Percentiles rank a stretch among this genome's conserved stretches.
Evolutionary conservation across 768 basidiomycete genomes (phyloP).

Genomic region (Rhizopogon vesiculosus): DNA sequence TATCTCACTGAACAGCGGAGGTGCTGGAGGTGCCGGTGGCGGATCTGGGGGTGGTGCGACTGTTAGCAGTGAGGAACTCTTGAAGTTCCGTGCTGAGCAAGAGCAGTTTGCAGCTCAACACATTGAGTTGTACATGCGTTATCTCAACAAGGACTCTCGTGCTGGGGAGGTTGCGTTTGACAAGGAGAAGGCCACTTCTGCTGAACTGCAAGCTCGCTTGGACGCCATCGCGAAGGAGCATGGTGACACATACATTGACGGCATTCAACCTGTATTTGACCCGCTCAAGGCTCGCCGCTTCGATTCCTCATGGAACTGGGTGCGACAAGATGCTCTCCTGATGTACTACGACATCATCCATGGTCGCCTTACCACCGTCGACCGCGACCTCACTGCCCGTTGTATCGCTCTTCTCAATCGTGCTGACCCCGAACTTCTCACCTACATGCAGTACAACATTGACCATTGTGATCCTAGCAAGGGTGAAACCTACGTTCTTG

Average conservation of each 20-base stretch:
- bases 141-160: constrained; percentile 90
- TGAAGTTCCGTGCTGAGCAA: constrained; percentile 94
- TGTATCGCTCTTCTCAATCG: constrained; percentile 98
- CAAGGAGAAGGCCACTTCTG: constrained; percentile 70
- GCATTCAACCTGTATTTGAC: constrained; percentile 93
- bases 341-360: constrained; percentile 99
- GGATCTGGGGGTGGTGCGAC: constrained; percentile 69
- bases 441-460: constrained; percentile 96
- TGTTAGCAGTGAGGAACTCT: constrained; percentile 97
- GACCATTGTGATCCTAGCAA: constrained; percentile 73
- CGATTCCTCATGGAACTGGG: constrained; percentile 99
- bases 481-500: constrained; percentile 92
- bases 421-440: constrained; percentile 86
- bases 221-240: constrained; percentile 90
- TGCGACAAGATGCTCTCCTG: constrained; percentile 89
- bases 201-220: constrained; percentile 75
- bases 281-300: constrained; percentile 96
- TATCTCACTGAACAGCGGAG: constrained; percentile 72
- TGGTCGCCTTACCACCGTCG: constrained; percentile 88
- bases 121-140: constrained; percentile 95
- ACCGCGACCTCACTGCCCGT: constrained; percentile 93
- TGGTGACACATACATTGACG: constrained; percentile 89
- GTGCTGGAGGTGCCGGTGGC: constrained; percentile 55
- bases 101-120: constrained; percentile 90
- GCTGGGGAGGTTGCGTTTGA: constrained; percentile 89